A percentile compares a stretch with the other conserved stretches of the same genome.
These are phyloP conservation scores for Mycena galericulata DNA, from an alignment of 768 basidiomycete species.

Conservation along the genomic window DNA sequence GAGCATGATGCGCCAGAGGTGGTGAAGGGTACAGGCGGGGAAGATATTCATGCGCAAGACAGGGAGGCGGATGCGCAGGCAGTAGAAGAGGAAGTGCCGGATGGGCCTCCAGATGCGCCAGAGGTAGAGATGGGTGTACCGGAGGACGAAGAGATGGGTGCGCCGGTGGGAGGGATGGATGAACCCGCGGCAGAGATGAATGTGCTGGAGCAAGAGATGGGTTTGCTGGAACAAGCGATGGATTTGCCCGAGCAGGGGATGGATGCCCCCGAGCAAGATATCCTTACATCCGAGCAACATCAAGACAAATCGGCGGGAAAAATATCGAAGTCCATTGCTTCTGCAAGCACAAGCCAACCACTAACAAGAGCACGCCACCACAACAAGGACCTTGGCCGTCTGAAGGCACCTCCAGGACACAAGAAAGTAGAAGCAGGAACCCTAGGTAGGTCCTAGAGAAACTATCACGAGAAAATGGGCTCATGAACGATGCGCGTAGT, in stretches of 20 bases:
- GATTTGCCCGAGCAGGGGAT: too few relatives aligned
- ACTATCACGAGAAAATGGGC: neutral
- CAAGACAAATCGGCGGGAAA: neutral
- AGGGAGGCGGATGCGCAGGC: too few relatives aligned
- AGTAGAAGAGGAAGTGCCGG: too few relatives aligned
- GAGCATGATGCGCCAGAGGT: too few relatives aligned
- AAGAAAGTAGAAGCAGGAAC: slow-evolving; percentile 57
- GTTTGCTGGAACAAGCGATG: too few relatives aligned
- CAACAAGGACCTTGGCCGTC: slow-evolving; percentile 15
- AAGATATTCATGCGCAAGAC: too few relatives aligned
- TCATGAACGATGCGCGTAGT: slow-evolving; percentile 56
- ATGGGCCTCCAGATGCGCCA: too few relatives aligned
- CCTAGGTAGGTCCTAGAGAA: slow-evolving; percentile 63
- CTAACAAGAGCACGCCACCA: neutral
- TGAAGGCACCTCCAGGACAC: slow-evolving; percentile 18
- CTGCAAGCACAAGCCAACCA: neutral
- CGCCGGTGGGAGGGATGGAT: too few relatives aligned
- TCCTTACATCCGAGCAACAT: too few relatives aligned
- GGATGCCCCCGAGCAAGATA: too few relatives aligned
- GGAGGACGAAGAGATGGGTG: too few relatives aligned
- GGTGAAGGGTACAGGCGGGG: too few relatives aligned
- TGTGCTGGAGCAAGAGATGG: neutral
- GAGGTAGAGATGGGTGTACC: neutral
- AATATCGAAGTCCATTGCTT: neutral
- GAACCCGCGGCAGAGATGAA: neutral